Evolutionary conservation across 495 filamentous ascomycete genomes (phyloP).

Genomic region (Xylaria flabelliformis): DNA sequence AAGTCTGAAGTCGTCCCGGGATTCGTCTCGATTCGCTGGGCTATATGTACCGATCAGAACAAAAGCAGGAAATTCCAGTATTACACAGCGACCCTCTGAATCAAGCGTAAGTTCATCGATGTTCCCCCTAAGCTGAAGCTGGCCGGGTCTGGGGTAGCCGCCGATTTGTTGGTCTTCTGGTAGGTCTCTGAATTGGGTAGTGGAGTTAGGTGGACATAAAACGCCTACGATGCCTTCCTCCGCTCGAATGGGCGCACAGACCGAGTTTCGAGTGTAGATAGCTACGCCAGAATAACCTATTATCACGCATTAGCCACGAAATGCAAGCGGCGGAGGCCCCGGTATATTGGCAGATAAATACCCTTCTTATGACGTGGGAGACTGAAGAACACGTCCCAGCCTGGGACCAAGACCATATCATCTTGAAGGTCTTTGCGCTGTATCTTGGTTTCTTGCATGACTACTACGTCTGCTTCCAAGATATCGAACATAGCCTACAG

Average conservation of each 20-base stretch:
- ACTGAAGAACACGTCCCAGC: conserved; percentile 97
- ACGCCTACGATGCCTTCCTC: conserved; percentile 93
- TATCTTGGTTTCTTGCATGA: conserved; percentile 97
- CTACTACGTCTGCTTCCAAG: conserved; percentile 89
- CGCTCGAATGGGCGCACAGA: conserved; percentile 85
- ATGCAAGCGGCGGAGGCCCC: neutral
- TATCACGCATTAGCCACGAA: conserved; percentile 22
- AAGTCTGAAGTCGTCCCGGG: conserved; percentile 81
- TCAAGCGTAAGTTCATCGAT: conserved; percentile 78
- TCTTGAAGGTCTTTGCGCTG: conserved; percentile 91
- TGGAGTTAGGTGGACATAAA: conserved; percentile 76
- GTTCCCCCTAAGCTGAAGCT: conserved; percentile 71
- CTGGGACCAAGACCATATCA: conserved; percentile 94
- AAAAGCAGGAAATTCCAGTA: conserved; percentile 96
- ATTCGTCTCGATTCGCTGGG: conserved; percentile 85
- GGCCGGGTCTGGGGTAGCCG: conserved; percentile 78
- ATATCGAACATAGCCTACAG: conserved; percentile 88
- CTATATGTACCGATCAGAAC: conserved; percentile 90
- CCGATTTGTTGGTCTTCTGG: conserved; percentile 83
- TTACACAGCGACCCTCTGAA: conserved; percentile 87
- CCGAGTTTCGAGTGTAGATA: conserved; percentile 90
- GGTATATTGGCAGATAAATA: conserved; percentile 38
- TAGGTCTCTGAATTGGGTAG: conserved; percentile 75
- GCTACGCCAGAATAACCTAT: conserved; percentile 95
- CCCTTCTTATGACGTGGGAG: conserved; percentile 93